Evolutionary conservation across 495 filamentous ascomycete species (phyloP), one percentile per base, ranked within the genome.

Genomic region (Usnea hakonensis): DNA sequence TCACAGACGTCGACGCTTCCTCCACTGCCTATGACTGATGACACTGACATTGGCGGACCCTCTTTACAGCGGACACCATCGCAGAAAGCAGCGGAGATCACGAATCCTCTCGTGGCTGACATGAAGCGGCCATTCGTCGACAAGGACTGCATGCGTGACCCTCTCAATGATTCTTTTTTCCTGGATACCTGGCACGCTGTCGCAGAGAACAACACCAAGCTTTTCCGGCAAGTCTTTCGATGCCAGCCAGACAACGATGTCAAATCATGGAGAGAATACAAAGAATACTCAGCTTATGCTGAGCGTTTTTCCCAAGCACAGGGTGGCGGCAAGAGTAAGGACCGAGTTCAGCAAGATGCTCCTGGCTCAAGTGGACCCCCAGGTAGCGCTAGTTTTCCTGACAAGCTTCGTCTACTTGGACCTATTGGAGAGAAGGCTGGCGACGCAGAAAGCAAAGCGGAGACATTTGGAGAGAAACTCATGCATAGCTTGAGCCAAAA

Each of bases 191-290:
- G 94, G 94, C 85, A 85, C 64, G 76, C 83, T n/a, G 84, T 91
- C 48, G 94, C 94, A 9, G 87, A 89, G 55, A 97, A 97, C 74
- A 98, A 98, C 71, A 97, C 94, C 7, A 88, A 90, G 63, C 81
- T 98, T 37, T 98, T 86, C 76, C 86, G 95, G 30, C 84, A 87
- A 60, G 95, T 98, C 16, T 98, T 98, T 78, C 86, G 95, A 53
- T 96, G 91, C 73, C 93, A 93, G 89, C 94, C 94, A 2, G 94
- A 98, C 70, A 95, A 83, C 59, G 90, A 97, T 67, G 95, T 95
- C 65, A 88, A 86, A 65, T 90, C 84, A 56, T 98, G 95, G 95
- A 87, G 88, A 66, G 90, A 95, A 65, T 98, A 97, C 76, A 91
- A 90, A 68, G 88, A 95, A 61, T 96, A 87, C 70, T 77, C 83